These are phyloP conservation scores for Trichothecium sympodiale DNA, from an alignment of 2,329 filamentous ascomycete species.

Conservation along the genomic window DNA sequence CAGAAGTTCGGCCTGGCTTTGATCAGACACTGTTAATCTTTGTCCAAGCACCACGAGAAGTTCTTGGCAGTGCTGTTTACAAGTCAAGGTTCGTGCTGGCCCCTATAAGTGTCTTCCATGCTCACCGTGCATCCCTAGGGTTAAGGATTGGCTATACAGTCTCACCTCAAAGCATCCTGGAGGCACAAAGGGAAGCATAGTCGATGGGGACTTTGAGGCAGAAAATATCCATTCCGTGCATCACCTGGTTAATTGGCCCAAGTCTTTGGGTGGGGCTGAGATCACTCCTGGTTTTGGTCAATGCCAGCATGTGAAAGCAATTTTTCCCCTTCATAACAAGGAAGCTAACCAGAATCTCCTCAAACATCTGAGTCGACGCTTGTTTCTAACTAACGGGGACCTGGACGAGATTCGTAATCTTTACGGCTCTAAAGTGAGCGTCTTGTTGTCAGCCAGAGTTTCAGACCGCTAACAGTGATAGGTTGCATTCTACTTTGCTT, in stretches of 20 bases:
- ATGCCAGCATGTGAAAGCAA: slow-evolving; percentile 48
- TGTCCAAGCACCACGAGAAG: slow-evolving; percentile 49
- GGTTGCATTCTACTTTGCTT: slow-evolving; percentile 76
- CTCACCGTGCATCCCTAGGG: slow-evolving; percentile 29
- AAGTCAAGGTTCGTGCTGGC: slow-evolving; percentile 43
- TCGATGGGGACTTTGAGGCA: slow-evolving; percentile 43
- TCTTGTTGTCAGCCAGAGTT: too few species aligned
- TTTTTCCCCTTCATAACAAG: slow-evolving; percentile 54
- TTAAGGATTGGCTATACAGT: slow-evolving; percentile 66
- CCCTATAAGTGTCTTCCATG: background rate
- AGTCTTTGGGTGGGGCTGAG: slow-evolving; percentile 48
- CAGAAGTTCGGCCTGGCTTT: slow-evolving; percentile 60
- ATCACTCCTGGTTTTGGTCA: slow-evolving; percentile 46
- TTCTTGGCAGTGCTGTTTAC: slow-evolving; percentile 55
- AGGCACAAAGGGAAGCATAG: slow-evolving; percentile 37
- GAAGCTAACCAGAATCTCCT: slow-evolving; percentile 44
- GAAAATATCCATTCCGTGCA: slow-evolving; percentile 63
- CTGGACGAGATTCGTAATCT: slow-evolving; percentile 50
- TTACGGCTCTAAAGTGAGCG: slow-evolving; percentile 46
- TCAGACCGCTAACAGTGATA: slow-evolving; percentile 13
- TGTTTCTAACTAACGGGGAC: slow-evolving; percentile 37
- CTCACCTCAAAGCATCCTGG: slow-evolving; percentile 53
- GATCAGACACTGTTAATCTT: slow-evolving; percentile 59
- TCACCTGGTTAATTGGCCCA: slow-evolving; percentile 50
- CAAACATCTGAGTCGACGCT: slow-evolving; percentile 40